Conservation (phyloP, 2,329 filamentous ascomycete species). For the Elsinoe batatas region DNA sequence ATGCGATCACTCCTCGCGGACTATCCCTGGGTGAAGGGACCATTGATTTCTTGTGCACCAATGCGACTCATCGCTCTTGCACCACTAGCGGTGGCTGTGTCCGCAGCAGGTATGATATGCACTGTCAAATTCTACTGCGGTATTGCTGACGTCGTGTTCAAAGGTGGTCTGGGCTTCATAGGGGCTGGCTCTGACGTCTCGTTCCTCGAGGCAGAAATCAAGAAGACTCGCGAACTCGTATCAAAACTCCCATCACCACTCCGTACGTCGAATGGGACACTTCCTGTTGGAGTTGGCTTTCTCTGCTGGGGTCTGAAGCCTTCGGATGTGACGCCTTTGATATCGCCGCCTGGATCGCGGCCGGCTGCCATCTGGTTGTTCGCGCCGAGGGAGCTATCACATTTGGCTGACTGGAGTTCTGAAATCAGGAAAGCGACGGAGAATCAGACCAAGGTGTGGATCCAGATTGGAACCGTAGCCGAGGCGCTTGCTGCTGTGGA, state of each 20-base stretch:
- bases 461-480: slow-evolving; percentile 52
- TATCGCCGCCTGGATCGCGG: slow-evolving; percentile 30
- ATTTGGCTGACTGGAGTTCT: slow-evolving; percentile 27
- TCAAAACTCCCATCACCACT: not conserved
- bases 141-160: not conserved
- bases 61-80: slow-evolving; percentile 55
- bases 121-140: not conserved
- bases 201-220: slow-evolving; percentile 22
- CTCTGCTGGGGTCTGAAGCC: slow-evolving; percentile 40
- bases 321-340: slow-evolving; percentile 39
- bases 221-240: slow-evolving; percentile 20
- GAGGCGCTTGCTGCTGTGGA: slow-evolving; percentile 42
- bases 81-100: slow-evolving; percentile 51
- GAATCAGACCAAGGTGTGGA: slow-evolving; percentile 40
- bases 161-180: slow-evolving; percentile 36
- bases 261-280: slow-evolving; percentile 15
- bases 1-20: slow-evolving; percentile 22
- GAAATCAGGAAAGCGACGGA: slow-evolving; percentile 25
- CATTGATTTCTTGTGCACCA: slow-evolving; percentile 53
- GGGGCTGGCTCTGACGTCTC: slow-evolving; percentile 30
- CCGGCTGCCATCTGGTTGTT: slow-evolving; percentile 60
- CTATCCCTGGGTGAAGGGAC: slow-evolving; percentile 51
- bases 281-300: slow-evolving; percentile 53
- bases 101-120: slow-evolving; percentile 33
- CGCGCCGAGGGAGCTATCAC: slow-evolving; percentile 40